Evolutionary conservation across 1,139 yeast species (phyloP).

Genomic region (Yamadazyma taylorii): DNA sequence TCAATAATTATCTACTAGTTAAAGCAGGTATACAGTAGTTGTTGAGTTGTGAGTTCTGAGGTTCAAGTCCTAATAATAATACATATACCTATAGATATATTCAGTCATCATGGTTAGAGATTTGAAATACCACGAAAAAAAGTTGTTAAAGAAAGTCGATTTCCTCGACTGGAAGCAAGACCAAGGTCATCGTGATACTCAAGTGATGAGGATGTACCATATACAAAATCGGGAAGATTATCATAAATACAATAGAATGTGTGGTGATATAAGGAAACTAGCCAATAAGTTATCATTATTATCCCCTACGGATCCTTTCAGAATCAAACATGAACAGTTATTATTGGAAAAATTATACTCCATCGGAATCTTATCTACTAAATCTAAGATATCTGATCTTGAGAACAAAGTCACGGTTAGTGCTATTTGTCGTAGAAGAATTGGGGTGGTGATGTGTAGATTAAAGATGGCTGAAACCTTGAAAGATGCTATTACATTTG

Average conservation of each 20-base stretch:
- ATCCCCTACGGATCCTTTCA: conserved; percentile 81
- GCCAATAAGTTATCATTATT: conserved; percentile 83
- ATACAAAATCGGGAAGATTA: conserved; percentile 94
- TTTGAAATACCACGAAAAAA: conserved; percentile 92
- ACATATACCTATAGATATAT: not conserved
- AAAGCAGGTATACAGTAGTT: too few species aligned
- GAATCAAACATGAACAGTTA: conserved; percentile 84
- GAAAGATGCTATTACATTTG: conserved; percentile 83
- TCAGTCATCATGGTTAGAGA: conserved; percentile 72
- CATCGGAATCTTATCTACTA: conserved; percentile 84
- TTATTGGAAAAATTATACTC: conserved; percentile 80
- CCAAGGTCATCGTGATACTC: conserved; percentile 90
- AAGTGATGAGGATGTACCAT: conserved; percentile 92
- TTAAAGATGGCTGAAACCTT: conserved; percentile 91
- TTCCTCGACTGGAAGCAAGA: conserved; percentile 98
- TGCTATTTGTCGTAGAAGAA: conserved; percentile 86
- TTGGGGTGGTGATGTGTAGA: conserved; percentile 94
- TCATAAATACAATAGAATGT: conserved; percentile 85
- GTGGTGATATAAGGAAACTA: conserved; percentile 86
- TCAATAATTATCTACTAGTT: too few species aligned
- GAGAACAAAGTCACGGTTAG: conserved; percentile 92
- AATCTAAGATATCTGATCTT: conserved; percentile 87
- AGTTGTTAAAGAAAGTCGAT: conserved; percentile 91
- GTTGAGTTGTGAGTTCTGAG: too few species aligned
- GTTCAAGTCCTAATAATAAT: too few species aligned